Evolutionary conservation across 305 asterid species (phyloP), one percentile per base, ranked within the genome.

Genomic region (Fraxinus sp.): DNA sequence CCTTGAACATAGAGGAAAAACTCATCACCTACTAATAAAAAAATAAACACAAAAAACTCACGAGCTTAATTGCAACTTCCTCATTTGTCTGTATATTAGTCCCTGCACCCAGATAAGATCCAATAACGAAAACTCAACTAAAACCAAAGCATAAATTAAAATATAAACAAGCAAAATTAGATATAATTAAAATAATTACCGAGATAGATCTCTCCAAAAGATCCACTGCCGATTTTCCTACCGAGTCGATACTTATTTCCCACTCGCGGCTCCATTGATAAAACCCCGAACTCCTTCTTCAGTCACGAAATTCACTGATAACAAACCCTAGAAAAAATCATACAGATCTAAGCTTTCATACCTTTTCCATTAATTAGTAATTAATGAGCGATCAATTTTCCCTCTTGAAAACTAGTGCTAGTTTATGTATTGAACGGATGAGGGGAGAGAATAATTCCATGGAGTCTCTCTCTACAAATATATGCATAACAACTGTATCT

Each of bases 211-310:
- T 94, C 97, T 77, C 98, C 98, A 66, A 94, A 94, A 52, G 98
- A 93, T 81, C 98, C 98, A 82, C 97, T 94, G 78, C 98, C 98
- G 59, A 94, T 92, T 90, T 93, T 94, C 82, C 97, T 93, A 76
- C 97, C 98, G 22, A 94, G 88, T 35, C 97, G 94, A 85, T 85
- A 94, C 95, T 93, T 93, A 82, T 86, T 92, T 9, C 94, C 97
- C 8, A 94, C 93, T 71, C 94, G 92, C 55, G 97, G 94, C 91
- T 94, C 98, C 98, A 94, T 94, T 77, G 81, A 84, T 84, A 22
- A 52, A 49, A 8, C 39, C 81, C 10, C 80, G 7, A 20, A 11
- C 68, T 57, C 10, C 20, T 57, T 18, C 68, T 18, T 57, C 68
- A 87, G 83, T 71, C 77, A 66, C 75, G 76, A 64, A 87, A 87